These are phyloP conservation scores for Hericium coralloides DNA, from an alignment of 768 basidiomycete species.

Conservation along the genomic window DNA sequence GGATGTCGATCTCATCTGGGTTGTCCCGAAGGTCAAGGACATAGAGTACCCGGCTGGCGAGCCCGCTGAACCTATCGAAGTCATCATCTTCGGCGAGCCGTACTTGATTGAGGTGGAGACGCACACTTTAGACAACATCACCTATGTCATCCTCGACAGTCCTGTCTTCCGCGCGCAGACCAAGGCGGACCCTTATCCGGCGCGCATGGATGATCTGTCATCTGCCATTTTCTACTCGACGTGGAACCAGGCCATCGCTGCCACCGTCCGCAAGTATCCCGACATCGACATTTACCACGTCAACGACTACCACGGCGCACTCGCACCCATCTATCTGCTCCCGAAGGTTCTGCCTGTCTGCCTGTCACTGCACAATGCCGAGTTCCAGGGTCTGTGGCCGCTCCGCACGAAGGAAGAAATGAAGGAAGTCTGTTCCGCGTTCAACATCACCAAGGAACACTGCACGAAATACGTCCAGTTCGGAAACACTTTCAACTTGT, in stretches of 20 bases:
- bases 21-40: conserved; percentile 91
- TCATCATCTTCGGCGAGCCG: conserved; percentile 92
- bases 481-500: conserved; percentile 93
- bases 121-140: conserved; percentile 90
- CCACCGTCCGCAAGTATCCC: conserved; percentile 79
- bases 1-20: conserved; percentile 91
- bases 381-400: conserved; percentile 96
- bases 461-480: conserved; percentile 98
- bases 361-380: conserved; percentile 91
- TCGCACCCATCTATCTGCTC: conserved; percentile 84
- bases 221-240: conserved; percentile 98
- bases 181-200: conserved; percentile 91
- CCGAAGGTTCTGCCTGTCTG: conserved; percentile 88
- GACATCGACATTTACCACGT: conserved; percentile 91
- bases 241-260: conserved; percentile 95
- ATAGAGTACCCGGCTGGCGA: conserved; percentile 89
- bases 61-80: conserved; percentile 88
- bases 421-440: conserved; percentile 97
- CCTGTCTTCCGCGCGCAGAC: conserved; percentile 97
- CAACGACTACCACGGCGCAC: conserved; percentile 92
- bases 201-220: conserved; percentile 94
- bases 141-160: conserved; percentile 87
- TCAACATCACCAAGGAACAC: conserved; percentile 93
- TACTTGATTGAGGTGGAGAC: conserved; percentile 96
- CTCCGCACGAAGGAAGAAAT: conserved; percentile 95